Percentiles rank a stretch among this genome's conserved stretches.
Conservation (phyloP, 2,329 filamentous ascomycete genomes). For the Penicillium sp. region DNA sequence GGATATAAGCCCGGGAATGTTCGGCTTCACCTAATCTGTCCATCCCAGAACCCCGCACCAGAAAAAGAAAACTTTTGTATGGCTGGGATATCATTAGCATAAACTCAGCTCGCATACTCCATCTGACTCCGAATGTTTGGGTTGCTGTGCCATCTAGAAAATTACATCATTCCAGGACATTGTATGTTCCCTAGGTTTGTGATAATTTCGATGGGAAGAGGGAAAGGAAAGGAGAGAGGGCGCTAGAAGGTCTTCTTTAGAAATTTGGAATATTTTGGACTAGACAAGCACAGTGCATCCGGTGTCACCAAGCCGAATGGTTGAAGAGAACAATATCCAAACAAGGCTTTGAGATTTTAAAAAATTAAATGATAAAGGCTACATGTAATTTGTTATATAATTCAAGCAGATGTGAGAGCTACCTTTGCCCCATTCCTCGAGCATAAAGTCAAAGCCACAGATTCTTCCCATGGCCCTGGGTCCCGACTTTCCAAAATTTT, state of each 20-base stretch:
- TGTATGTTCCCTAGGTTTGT: not conserved
- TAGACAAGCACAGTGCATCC: not conserved
- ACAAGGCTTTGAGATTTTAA: not conserved
- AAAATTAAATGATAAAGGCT: not conserved
- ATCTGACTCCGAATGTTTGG: not conserved
- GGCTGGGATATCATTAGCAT: not conserved
- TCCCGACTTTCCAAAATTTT: not conserved
- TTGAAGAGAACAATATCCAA: not conserved
- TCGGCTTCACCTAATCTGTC: not conserved
- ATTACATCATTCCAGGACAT: not conserved
- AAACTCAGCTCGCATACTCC: too few species aligned
- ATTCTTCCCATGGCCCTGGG: not conserved
- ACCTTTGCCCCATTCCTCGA: not conserved
- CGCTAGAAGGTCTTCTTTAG: not conserved
- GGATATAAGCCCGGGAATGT: not conserved
- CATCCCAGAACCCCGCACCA: not conserved
- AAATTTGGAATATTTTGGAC: not conserved
- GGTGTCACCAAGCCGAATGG: too few species aligned
- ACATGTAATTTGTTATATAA: too few species aligned
- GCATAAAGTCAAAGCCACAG: not conserved
- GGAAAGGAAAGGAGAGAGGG: too few species aligned
- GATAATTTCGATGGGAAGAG: not conserved
- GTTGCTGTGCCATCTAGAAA: not conserved
- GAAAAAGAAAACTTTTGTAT: not conserved
- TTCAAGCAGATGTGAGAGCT: not conserved